These are phyloP conservation scores for Scalesia atractyloides DNA, from an alignment of 129 eudicot species.

Conservation along the genomic window DNA sequence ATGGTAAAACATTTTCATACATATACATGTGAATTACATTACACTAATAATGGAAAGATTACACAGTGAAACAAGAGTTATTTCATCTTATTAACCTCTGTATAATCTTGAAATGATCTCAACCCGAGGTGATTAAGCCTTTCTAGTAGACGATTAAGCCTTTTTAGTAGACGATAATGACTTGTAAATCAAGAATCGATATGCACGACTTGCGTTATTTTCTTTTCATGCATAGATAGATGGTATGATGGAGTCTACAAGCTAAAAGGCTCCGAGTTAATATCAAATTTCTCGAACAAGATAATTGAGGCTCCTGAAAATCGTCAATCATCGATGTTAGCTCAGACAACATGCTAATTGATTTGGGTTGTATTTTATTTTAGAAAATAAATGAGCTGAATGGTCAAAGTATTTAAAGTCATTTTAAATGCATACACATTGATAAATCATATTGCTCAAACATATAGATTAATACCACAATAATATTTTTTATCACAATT, in stretches of 20 bases:
- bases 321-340: slow-evolving; percentile 11
- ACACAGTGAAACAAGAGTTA: slow-evolving; percentile 17
- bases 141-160: background rate
- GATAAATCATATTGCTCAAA: no score
- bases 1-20: slow-evolving; percentile 14
- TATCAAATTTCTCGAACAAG: slow-evolving; percentile 56
- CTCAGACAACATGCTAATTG: background rate
- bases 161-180: background rate
- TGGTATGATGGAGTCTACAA: slow-evolving; percentile 30
- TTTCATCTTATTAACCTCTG: background rate
- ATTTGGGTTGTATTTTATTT: no score
- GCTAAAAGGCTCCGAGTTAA: slow-evolving; percentile 45
- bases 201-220: slow-evolving; percentile 12
- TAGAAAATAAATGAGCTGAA: no score
- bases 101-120: background rate
- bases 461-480: no score
- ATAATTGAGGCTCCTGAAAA: slow-evolving; percentile 68
- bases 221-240: background rate
- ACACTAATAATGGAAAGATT: slow-evolving; percentile 7
- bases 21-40: slow-evolving; percentile 21
- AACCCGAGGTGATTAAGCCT: background rate
- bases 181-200: background rate
- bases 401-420: no score
- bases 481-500: no score
- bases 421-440: no score